Evolutionary conservation across 768 basidiomycete genomes (phyloP), one percentile per base, ranked within the genome.

Genomic region (Mycena rebaudengoi): DNA sequence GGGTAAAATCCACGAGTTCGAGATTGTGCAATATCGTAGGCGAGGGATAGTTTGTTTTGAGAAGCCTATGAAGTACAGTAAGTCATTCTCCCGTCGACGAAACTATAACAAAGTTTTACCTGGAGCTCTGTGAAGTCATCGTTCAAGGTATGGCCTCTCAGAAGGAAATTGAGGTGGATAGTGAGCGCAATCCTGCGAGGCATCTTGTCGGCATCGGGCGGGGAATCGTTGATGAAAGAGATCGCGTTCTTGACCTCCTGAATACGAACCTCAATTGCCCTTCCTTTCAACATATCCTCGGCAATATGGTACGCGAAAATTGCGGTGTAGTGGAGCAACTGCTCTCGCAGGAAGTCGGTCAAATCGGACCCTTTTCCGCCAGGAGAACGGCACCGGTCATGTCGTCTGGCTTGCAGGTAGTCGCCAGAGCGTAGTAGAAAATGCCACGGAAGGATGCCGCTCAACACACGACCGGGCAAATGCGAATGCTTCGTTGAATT

Each of bases 371-470:
- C 12, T 30, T 41, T 26, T 43, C 40, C 28, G 53, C 53, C 28
- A 30, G 20, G 29, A 5, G 53, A 13, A 32, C 40, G 35, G 26
- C 20, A 11, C n/a, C n/a, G n/a, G 53, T 37, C 16, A 51, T 32
- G 26, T 18, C 43, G 16, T 5, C 23, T n/a, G n/a, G n/a, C 32
- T 20, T 12, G n/a, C 53, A 11, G 28, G n/a, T n/a, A n/a, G 20
- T 30, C 13, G 53, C 53, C 20, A 55, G 7, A 29, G 43, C 40
- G 25, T 55, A 55, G 40, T 55, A 43, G 53, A 55, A 55, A 55
- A 55, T 29, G 26, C 39, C 10, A 32, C 40, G 28, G 39, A 41
- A 5, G 53, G 53, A 25, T 55, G 21, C 28, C 40, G 53, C 40
- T 55, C 40, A 23, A 55, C 35, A 30, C 28, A 41, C 20, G 40